Base-by-base conservation (phyloP, 495 filamentous ascomycete species). In the Daldinia caldariorum region DNA sequence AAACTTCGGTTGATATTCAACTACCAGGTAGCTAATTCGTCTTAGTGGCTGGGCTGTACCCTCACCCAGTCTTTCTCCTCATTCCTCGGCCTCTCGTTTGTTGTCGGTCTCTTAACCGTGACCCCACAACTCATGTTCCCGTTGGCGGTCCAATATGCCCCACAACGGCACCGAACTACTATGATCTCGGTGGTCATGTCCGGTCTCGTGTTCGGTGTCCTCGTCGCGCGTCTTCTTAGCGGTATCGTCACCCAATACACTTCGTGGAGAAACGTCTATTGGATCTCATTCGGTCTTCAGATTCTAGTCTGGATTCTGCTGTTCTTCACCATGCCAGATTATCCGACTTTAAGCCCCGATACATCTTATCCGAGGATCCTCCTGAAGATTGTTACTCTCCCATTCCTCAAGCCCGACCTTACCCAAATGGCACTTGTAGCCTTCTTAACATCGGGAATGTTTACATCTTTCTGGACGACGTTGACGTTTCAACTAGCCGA, bases 41-140 rank as follows among this genome's bases (percentile, higher is more conserved):
- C 20, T 4, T 55, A 85, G 78, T 88, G 85, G 89, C 83, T 94
- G 45, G 88, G 86, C 0, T 81, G 94, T 14, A 94, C 91, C 62
- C 74, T 94, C 1, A 94, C 92, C 0, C 79, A 79, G 9, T 85
- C 83, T 1, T 91, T 92, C 71, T 66, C 80, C 1, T 81, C 83
- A 26, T 94, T 96, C 78, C 80, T 85, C 3, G 87, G 82, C 10
- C 79, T 94, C 60, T 91, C 89, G 14, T 94, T 90, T 75, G 74
- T 94, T 39, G 86, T 85, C 26, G 88, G 88, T 13, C 70, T 91
- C n/a, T 88, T 90, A 9, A 96, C 92, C 2, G 92, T 96, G 4
- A 94, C 92, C 10, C 92, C 92, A 0, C 92, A 95, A 79, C 84
- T 93, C 55, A 90, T 94, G 90, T 89, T 96, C 16, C 92, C 92